Base-by-base conservation (phyloP, 768 basidiomycete species). In the Exidia glandulosa region DNA sequence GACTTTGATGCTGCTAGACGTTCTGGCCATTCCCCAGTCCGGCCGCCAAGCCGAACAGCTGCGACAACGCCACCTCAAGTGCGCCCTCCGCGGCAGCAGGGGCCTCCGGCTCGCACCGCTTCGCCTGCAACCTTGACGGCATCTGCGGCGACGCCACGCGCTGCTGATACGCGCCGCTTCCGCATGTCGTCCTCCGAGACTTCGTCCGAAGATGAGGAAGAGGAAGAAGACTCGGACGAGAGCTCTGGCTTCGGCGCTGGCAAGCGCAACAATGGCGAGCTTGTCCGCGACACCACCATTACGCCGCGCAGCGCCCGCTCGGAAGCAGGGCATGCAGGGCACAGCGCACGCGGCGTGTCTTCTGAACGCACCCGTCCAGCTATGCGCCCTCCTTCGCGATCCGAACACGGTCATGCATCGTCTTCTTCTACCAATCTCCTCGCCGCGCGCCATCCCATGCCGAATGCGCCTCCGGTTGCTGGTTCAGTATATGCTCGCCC, bases 341-440 rank as follows among this genome's bases (percentile, higher is more conserved):
- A 45, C 41, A 23, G 41, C 41, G 9, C 9, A 14, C 41, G 41
- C 10, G 41, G 41, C 41, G 9, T 45, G 41, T 45, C 41, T 45
- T 45, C 41, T 45, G 41, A 45, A 19, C 41, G 41, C 41, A 19
- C 41, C 41, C 41, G 41, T 14, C 41, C 41, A 45, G 41, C 58
- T 16, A 59, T 59, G 36, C 45, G 29, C 16, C 34, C 27, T 34
- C 47, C 37, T 41, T 14, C 29, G 47, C 48, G 30, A 37, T 59
- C 47, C 54, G 41, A 50, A 30, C 48, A n/a, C 59, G 41, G 27
- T 30, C 41, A 32, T 30, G 48, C 48, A 16, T 55, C 66, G 14
- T 62, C 61, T 10, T 61, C 68, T 27, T 31, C 50, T 5, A 27
- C 30, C 50, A 27, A 54, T 29, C 50, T 54, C 50, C 13, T 54